Conservation (phyloP, 345 rosid species). For the Raphanus raphanistrum region DNA sequence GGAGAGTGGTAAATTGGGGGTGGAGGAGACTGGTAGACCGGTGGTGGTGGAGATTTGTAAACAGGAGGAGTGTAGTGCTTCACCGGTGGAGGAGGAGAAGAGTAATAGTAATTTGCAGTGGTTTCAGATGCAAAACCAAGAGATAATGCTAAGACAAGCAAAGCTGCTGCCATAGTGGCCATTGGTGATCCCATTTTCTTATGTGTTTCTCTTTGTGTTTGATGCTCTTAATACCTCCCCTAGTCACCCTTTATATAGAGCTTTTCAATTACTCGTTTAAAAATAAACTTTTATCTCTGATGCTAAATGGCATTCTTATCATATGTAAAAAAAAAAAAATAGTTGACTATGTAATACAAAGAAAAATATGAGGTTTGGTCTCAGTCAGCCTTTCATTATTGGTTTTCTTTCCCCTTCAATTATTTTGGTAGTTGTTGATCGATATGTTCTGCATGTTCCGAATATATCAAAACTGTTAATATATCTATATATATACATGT, state of each 20-base stretch:
- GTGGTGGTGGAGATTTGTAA: constrained; percentile 26
- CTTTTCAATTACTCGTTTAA: constrained; percentile 16
- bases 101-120: constrained; percentile 46
- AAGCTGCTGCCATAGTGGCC: constrained; percentile 52
- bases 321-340: background rate
- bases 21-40: background rate
- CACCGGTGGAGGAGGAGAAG: constrained; percentile 45
- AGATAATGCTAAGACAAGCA: constrained; percentile 49
- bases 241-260: constrained; percentile 66
- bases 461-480: background rate
- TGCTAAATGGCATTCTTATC: constrained; percentile 1
- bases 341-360: constrained; percentile 15
- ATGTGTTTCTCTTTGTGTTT: constrained; percentile 27
- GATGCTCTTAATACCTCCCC: constrained; percentile 34
- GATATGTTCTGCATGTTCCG: constrained; percentile 30
- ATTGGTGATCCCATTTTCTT: constrained; percentile 49
- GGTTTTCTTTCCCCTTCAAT: constrained; percentile 6
- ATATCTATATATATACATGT: no score
- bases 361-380: background rate
- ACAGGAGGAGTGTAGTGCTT: constrained; percentile 39
- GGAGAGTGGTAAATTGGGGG: constrained; percentile 17
- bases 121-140: constrained; percentile 47
- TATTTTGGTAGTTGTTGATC: constrained; percentile 29
- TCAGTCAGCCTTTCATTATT: constrained; percentile 22
- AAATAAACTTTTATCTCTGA: background rate